These are phyloP conservation scores for Pestalotiopsis sp. DNA, from an alignment of 2,329 filamentous ascomycete genomes.

Conservation along the genomic window DNA sequence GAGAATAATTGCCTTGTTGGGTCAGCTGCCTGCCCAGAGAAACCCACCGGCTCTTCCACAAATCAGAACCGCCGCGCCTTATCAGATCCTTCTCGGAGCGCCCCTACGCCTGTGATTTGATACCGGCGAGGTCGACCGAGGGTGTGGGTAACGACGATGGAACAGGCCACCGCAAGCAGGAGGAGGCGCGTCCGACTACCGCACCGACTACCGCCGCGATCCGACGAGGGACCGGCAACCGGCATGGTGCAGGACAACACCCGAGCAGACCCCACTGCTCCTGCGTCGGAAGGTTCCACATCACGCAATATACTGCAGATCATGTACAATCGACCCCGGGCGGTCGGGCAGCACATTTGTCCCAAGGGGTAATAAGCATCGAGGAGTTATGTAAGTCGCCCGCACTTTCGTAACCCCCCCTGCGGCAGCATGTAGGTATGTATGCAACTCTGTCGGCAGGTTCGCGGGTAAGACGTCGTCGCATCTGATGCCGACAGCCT, in stretches of 20 bases:
- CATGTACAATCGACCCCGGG: slow-evolving; percentile 2
- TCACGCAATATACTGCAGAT: slow-evolving; percentile 12
- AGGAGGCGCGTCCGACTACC: not conserved
- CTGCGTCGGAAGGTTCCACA: not conserved
- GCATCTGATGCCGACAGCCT: not conserved
- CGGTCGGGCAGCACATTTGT: not conserved
- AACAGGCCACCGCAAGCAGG: not conserved
- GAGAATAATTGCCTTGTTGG: too few relatives aligned
- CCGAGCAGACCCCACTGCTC: not conserved
- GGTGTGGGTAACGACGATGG: not conserved
- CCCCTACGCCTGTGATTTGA: not conserved
- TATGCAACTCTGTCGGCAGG: not conserved
- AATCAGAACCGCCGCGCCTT: too few relatives aligned
- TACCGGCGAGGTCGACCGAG: not conserved
- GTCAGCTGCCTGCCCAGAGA: too few relatives aligned
- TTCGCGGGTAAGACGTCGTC: not conserved
- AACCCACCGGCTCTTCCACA: too few relatives aligned
- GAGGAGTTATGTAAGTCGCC: not conserved
- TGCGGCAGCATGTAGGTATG: not conserved
- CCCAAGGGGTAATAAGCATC: not conserved
- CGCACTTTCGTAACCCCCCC: not conserved
- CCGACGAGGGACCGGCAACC: slow-evolving; percentile 6
- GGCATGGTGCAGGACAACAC: not conserved
- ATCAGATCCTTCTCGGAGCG: too few relatives aligned
- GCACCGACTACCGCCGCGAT: slow-evolving; percentile 7